Evolutionary conservation across 2,329 filamentous ascomycete species (phyloP), one percentile per base, ranked within the genome.

Genomic region (Fusarium nisikadoi): DNA sequence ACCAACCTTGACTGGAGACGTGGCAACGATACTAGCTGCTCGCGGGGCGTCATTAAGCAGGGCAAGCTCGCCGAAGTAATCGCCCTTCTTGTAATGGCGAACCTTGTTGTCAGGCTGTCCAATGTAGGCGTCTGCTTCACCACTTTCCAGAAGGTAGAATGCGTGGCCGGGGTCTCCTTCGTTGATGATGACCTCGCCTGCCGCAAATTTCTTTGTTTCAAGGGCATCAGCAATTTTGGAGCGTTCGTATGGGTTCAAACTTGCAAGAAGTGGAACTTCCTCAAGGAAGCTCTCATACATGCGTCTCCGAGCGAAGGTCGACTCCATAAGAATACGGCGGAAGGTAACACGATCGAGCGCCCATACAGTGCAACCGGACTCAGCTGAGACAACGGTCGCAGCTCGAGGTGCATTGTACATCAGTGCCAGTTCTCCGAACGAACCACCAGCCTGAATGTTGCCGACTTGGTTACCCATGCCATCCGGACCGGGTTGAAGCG

Each of bases 371-470:
- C 93, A 95, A 38, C 88, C 85, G 6, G 91, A 81, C 77, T 97
- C 93, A 17, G 92, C 91, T 35, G 94, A 97, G 68, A 97, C 89
- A 67, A 99, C 94, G 0, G 96, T 98, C 7, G 96, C 96, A 45
- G 96, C 96, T 79, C 96, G 94, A 31, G 96, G 96, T 27, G 96
- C 94, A 79, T 98, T 98, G 85, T 99, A 98, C 96, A 99, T 98
- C 77, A 99, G 87, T 17, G 96, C 96, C 62, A 99, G 87, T 84
- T 99, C 96, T 76, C 96, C 96, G 82, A 99, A 99, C 8, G 94
- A 97, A 68, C 95, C 95, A 54, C 96, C 96, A 7, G 94, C 90
- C 47, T 93, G 92, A 64, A 97, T 97, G 41, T 88, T 91, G 76
- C 90, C 91, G 33, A 98, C 95, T 77, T 94, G 93, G 68, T 87